Evolutionary conservation across 768 basidiomycete species (phyloP), one percentile per base, ranked within the genome.

Genomic region (Auriculariales sp.): DNA sequence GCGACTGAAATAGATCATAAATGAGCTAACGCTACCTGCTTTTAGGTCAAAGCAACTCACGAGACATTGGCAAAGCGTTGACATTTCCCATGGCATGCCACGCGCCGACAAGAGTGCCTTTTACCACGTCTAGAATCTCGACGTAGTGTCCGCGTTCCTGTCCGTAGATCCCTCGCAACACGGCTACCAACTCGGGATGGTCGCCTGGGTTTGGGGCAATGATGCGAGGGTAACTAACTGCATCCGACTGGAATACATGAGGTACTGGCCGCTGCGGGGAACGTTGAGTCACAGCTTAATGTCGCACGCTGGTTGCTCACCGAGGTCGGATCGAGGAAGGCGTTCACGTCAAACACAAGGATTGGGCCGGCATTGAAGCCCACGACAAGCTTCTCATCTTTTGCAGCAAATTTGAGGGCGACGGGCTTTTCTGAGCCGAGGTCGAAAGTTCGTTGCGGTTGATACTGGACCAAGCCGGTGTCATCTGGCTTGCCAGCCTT

Each of bases 331-430:
- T 35, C 25, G 14, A 24, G 14, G 28, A 30, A 45, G 9, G n/a
- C 39, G 4, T 44, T 44, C 7, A 44, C 39, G 53, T 83, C 77
- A 53, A 75, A 86, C 0, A 80, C 69, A 10, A 73, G 59, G 4
- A 86, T 66, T 3, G 74, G 72, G 5, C 85, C 83, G 27, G 74
- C 68, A 19, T 72, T 67, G 25, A 78, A 65, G 28, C 73, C 78
- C 24, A 85, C 68, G 3, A 87, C 49, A 2, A 89, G 59, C 33
- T 73, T 72, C 14, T 79, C 67, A 53, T 81, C 83, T 54, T 75
- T 71, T 55, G 59, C 68, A 1, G 81, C 78, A 53, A 86, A 78
- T 3, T 67, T 56, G 30, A 87, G 51, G 7, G 73, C 66, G 50
- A 70, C 73, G 2, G 81, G 77, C n/a, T 69, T 68, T 25, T 67